Evolutionary conservation across 1,139 yeast genomes (phyloP).

Genomic region (Geotrichum candidum): DNA sequence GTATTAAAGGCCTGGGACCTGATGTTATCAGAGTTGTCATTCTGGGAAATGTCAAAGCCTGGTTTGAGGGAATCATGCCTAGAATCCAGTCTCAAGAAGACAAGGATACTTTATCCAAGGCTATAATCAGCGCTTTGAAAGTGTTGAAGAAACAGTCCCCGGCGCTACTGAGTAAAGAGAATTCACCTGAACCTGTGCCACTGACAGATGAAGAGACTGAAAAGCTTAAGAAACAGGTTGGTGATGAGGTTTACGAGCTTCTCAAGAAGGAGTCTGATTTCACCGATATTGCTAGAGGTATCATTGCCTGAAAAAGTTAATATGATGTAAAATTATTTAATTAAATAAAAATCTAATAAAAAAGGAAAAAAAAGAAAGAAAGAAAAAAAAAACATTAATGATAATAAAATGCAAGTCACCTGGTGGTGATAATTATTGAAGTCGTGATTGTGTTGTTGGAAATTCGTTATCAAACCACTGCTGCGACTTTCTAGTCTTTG

Average conservation of each 20-base stretch:
- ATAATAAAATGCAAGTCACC: not conserved
- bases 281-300: conserved; percentile 53
- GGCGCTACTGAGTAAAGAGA: conserved; percentile 17
- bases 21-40: conserved; percentile 84
- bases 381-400: not conserved
- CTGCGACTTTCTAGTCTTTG: conserved; percentile 8
- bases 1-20: conserved; percentile 74
- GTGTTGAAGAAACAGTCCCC: conserved; percentile 28
- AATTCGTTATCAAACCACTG: conserved; percentile 16
- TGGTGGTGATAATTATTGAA: not conserved
- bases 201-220: conserved; percentile 26
- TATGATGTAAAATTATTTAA: not conserved
- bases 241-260: conserved; percentile 49
- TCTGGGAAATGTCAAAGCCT: conserved; percentile 75
- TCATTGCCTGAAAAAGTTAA: conserved; percentile 50
- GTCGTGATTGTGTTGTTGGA: conserved; percentile 10
- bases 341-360: not conserved
- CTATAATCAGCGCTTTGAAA: conserved; percentile 32
- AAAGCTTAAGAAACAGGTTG: conserved; percentile 53
- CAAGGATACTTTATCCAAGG: conserved; percentile 24
- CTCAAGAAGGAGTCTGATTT: conserved; percentile 52
- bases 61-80: conserved; percentile 43
- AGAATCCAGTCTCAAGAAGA: conserved; percentile 29
- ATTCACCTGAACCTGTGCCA: conserved; percentile 19
- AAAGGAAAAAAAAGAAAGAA: not conserved